Percentiles rank a stretch among this genome's conserved stretches.
Conservation (phyloP, 2,329 filamentous ascomycete species). For the Verticillium alfalfae region DNA sequence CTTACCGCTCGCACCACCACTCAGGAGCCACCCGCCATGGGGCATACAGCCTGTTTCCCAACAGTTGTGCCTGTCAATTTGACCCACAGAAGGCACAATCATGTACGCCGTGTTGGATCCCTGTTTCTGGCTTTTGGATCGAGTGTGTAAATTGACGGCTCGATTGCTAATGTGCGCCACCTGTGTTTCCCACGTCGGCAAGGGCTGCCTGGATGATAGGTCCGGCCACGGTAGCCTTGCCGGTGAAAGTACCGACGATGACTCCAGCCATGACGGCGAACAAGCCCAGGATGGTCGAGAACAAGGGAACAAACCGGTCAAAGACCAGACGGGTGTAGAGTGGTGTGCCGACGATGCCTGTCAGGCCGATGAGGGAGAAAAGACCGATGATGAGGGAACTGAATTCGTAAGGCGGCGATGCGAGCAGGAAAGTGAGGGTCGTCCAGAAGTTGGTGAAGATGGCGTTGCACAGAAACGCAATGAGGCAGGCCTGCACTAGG, state of each 20-base stretch:
- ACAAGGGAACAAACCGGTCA: conserved; percentile 62
- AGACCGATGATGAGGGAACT: conserved; percentile 65
- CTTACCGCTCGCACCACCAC: conserved; percentile 30
- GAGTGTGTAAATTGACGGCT: conserved; percentile 62
- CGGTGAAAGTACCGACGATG: conserved; percentile 63
- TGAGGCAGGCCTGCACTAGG: conserved; percentile 63
- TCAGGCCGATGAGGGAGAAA: conserved; percentile 73
- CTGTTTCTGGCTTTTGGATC: conserved; percentile 67
- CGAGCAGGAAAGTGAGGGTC: conserved; percentile 73
- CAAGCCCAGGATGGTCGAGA: conserved; percentile 61
- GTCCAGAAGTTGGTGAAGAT: conserved; percentile 52
- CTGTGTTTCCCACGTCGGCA: conserved; percentile 66
- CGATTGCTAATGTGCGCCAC: conserved; percentile 71
- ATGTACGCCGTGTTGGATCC: conserved; percentile 75
- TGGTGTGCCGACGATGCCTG: conserved; percentile 61
- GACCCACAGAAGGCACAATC: conserved; percentile 72
- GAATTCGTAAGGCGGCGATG: conserved; percentile 64
- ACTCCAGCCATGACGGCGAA: conserved; percentile 55
- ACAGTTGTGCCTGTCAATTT: conserved; percentile 64
- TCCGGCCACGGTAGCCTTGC: conserved; percentile 60
- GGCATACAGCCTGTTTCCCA: conserved; percentile 48
- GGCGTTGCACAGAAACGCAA: conserved; percentile 54
- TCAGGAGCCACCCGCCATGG: conserved; percentile 44
- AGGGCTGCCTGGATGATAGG: conserved; percentile 67
- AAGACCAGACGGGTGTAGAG: conserved; percentile 66